A percentile compares a stretch with the other conserved stretches of the same genome.
phyloP scores from a whole-genome alignment of 1,284 basidiomycete genomes.

The Microstroma glucosiphilum region DNA sequence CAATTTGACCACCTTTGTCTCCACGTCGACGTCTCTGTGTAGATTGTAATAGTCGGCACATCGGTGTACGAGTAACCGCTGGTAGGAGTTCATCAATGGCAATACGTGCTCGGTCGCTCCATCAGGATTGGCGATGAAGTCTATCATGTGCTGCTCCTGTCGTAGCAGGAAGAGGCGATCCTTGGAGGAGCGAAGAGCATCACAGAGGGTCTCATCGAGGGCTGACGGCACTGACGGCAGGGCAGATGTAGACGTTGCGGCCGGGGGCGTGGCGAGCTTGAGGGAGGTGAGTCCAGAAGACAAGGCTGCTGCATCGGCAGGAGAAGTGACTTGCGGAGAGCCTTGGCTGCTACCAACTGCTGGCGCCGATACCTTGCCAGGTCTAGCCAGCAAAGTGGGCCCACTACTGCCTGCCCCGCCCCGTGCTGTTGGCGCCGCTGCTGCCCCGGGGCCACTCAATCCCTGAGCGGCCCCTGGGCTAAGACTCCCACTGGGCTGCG shows the following conservation, averaged over 20 bases:
- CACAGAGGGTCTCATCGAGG: constrained; percentile 28
- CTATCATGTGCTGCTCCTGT: constrained; percentile 31
- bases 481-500: too few species aligned
- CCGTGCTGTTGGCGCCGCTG: too few species aligned
- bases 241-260: not conserved
- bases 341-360: too few species aligned
- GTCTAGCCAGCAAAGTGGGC: too few species aligned
- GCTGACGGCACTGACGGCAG: not conserved
- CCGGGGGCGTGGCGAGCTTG: too few species aligned
- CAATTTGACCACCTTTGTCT: constrained; percentile 30
- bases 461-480: too few species aligned
- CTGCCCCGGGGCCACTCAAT: too few species aligned
- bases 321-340: too few species aligned
- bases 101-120: constrained; percentile 17
- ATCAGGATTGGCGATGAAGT: constrained; percentile 16
- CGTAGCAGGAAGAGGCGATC: constrained; percentile 37
- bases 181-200: constrained; percentile 27
- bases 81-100: constrained; percentile 37
- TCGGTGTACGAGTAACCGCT: constrained; percentile 30
- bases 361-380: too few species aligned
- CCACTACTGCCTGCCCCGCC: too few species aligned
- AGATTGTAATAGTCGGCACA: constrained; percentile 34
- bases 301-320: too few species aligned
- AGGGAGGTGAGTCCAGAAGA: too few species aligned
- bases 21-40: constrained; percentile 23